phyloP scores from a whole-genome alignment of 1,284 basidiomycete genomes.

The Ustilago shanxiensis region DNA sequence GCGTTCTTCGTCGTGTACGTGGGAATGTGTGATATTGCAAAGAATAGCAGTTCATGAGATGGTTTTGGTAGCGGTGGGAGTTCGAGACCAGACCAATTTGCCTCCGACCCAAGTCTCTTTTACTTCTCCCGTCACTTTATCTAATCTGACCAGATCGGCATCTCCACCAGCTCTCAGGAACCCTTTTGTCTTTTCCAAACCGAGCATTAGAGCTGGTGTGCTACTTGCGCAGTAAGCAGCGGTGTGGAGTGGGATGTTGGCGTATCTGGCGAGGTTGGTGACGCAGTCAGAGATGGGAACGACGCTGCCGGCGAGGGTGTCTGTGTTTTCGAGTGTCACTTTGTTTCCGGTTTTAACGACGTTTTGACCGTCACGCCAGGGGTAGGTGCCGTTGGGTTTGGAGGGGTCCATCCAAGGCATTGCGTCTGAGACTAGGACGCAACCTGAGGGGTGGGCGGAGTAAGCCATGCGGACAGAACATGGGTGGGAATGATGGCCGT shows the following conservation, averaged over 20 bases:
- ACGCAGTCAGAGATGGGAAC: slow-evolving; percentile 85
- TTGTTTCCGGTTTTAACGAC: slow-evolving; percentile 84
- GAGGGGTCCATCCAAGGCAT: slow-evolving; percentile 88
- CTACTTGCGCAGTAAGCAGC: slow-evolving; percentile 86
- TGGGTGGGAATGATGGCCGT: slow-evolving; percentile 90
- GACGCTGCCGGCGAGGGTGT: slow-evolving; percentile 80
- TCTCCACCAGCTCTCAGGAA: slow-evolving; percentile 82
- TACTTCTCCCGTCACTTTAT: slow-evolving; percentile 78
- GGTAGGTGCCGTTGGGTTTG: slow-evolving; percentile 83
- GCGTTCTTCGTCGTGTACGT: neutral
- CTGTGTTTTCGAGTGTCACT: slow-evolving; percentile 84
- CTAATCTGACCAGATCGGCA: slow-evolving; percentile 81
- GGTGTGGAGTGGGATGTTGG: slow-evolving; percentile 82
- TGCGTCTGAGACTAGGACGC: slow-evolving; percentile 88
- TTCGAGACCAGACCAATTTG: slow-evolving; percentile 62
- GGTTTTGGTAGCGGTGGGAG: neutral
- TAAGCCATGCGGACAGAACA: slow-evolving; percentile 89
- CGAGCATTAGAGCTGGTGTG: slow-evolving; percentile 84
- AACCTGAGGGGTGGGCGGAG: slow-evolving; percentile 82
- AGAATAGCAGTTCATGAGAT: neutral
- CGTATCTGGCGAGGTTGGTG: slow-evolving; percentile 84
- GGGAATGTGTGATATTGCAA: neutral
- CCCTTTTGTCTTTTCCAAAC: slow-evolving; percentile 81
- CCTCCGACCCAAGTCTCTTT: slow-evolving; percentile 85
- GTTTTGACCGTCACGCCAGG: slow-evolving; percentile 84